phyloP scores from a whole-genome alignment of 1,139 yeast species.

The Yamadazyma songkhlaensis region DNA sequence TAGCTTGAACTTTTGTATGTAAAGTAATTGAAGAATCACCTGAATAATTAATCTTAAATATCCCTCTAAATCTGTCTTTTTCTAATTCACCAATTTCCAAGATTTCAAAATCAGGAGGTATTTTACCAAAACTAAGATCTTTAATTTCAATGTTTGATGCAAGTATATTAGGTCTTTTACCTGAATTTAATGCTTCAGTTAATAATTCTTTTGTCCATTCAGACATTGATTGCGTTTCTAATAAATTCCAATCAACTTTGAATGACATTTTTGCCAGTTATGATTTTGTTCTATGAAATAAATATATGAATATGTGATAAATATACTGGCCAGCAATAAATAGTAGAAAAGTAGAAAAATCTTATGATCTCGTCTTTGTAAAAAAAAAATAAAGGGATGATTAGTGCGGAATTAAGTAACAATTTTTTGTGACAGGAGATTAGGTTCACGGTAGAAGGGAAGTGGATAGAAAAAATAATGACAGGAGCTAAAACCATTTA shows the following conservation, averaged over 20 bases:
- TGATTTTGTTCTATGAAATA: too few species aligned
- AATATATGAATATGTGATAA: background rate
- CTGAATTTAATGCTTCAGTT: conserved; percentile 76
- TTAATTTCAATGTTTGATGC: conserved; percentile 72
- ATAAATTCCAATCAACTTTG: conserved; percentile 76
- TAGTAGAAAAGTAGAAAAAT: background rate
- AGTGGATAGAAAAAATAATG: too few species aligned
- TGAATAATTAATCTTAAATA: conserved; percentile 73
- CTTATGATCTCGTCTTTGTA: background rate
- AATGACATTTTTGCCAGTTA: conserved; percentile 78
- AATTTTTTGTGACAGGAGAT: too few species aligned
- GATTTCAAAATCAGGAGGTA: conserved; percentile 77
- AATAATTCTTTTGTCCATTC: conserved; percentile 66
- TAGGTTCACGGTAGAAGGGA: too few species aligned
- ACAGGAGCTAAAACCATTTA: conserved; percentile 11
- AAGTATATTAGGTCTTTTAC: conserved; percentile 69
- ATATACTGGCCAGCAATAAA: too few species aligned
- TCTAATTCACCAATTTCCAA: conserved; percentile 85
- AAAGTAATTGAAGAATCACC: conserved; percentile 82
- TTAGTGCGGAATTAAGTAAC: background rate
- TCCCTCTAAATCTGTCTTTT: conserved; percentile 77
- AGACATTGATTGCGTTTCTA: conserved; percentile 66
- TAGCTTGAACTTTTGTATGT: conserved; percentile 82
- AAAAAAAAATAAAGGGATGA: background rate
- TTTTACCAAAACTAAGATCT: conserved; percentile 74